Percentiles rank a stretch among this genome's conserved stretches.
Conservation (phyloP, 139 green algal species). For the Asterochloris sp. region DNA sequence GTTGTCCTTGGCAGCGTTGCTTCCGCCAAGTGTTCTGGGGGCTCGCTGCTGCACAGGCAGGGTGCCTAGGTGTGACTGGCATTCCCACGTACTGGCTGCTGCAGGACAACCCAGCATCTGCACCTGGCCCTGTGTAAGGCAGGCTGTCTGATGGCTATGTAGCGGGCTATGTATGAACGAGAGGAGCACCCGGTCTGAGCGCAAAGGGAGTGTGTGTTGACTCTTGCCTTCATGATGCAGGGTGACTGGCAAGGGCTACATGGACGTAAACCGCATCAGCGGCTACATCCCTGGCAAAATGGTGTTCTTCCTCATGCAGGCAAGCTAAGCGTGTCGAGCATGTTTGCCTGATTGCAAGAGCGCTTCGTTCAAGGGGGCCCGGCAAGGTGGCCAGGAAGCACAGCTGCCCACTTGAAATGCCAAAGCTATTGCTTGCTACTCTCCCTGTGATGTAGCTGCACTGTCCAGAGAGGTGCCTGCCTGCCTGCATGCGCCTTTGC, state of each 20-base stretch:
- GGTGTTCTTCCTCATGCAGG: conserved; percentile 95
- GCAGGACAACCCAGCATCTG: neutral
- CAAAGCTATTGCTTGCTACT: no score
- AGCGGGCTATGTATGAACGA: neutral
- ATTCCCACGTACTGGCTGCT: neutral
- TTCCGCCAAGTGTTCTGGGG: neutral
- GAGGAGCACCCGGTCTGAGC: neutral
- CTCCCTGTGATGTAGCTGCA: no score
- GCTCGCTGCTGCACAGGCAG: neutral
- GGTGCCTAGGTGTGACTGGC: neutral
- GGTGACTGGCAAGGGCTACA: conserved; percentile 76
- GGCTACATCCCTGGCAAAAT: conserved; percentile 95
- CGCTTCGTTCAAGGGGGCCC: no score
- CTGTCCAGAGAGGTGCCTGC: no score
- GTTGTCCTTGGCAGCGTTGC: conserved; percentile 74
- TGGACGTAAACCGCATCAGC: conserved; percentile 96
- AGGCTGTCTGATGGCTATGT: neutral
- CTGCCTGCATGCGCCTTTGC: no score
- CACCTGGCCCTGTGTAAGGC: neutral
- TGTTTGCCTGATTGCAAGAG: no score
- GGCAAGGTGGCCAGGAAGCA: no score
- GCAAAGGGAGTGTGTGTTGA: neutral
- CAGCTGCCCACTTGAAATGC: no score
- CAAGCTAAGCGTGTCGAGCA: conserved; percentile 6
- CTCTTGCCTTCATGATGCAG: conserved; percentile 19